Conservation (phyloP, 345 rosid species). For the Citropsis articulata region DNA sequence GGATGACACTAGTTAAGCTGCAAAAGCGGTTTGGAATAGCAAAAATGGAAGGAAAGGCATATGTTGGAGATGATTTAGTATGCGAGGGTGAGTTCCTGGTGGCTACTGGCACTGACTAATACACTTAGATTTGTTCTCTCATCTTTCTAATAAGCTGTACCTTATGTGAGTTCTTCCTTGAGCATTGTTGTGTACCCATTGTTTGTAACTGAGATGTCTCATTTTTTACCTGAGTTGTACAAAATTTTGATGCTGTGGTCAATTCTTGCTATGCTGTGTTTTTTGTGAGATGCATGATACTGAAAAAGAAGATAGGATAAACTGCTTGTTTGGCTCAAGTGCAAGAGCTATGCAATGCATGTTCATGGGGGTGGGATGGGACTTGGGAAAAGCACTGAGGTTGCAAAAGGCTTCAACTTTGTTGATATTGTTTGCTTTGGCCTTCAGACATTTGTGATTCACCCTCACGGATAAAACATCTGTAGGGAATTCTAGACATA, state of each 20-base stretch:
- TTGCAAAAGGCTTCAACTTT: no score
- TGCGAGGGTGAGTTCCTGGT: slow-evolving; percentile 94
- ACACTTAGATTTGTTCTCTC: neutral
- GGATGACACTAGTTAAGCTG: slow-evolving; percentile 84
- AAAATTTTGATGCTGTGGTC: neutral
- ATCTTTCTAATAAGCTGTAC: neutral
- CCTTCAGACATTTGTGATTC: neutral
- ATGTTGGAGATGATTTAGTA: slow-evolving; percentile 70
- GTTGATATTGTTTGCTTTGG: no score
- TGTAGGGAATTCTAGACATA: no score
- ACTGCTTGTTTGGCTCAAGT: neutral
- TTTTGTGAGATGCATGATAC: neutral
- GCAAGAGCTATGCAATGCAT: neutral
- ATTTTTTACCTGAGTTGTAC: neutral
- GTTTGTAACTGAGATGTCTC: neutral
- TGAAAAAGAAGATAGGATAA: no score
- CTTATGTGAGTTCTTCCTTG: neutral
- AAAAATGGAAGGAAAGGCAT: slow-evolving; percentile 95
- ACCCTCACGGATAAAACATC: neutral
- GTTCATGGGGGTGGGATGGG: neutral
- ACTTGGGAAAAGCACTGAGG: neutral
- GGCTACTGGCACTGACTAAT: slow-evolving; percentile 55
- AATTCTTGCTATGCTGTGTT: neutral
- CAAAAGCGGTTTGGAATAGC: slow-evolving; percentile 88
- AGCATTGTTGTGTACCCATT: neutral